phyloP scores from a whole-genome alignment of 345 rosid species.

The Aquilaria sinensis region DNA sequence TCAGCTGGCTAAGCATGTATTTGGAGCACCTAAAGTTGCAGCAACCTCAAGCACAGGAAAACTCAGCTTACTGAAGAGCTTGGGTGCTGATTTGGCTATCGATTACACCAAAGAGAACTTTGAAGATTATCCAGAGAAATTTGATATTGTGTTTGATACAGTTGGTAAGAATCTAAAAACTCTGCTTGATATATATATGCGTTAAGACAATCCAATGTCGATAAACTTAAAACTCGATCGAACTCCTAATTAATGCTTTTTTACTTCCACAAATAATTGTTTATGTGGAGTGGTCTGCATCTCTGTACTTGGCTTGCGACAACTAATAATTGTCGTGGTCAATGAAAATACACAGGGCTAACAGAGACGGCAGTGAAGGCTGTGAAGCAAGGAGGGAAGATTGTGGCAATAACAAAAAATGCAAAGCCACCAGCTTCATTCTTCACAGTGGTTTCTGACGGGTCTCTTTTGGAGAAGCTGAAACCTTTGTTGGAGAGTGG shows the following conservation, averaged over 20 bases:
- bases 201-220: no score
- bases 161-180: slow-evolving; percentile 42
- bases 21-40: slow-evolving; percentile 78
- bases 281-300: no score
- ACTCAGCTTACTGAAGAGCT: slow-evolving; percentile 56
- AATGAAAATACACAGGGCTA: slow-evolving; percentile 43
- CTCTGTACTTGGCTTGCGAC: no score
- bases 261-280: no score
- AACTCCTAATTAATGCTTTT: no score
- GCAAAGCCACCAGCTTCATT: slow-evolving; percentile 78
- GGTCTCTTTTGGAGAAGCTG: slow-evolving; percentile 60
- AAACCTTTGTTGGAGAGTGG: slow-evolving; percentile 77
- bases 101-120: slow-evolving; percentile 85
- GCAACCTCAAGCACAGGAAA: slow-evolving; percentile 85
- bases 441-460: slow-evolving; percentile 74
- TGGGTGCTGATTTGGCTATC: slow-evolving; percentile 85
- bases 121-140: slow-evolving; percentile 79
- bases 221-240: no score
- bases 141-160: slow-evolving; percentile 77
- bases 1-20: slow-evolving; percentile 87
- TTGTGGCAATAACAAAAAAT: slow-evolving; percentile 78
- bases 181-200: no score
- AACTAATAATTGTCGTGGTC: no score
- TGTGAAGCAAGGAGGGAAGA: slow-evolving; percentile 78
- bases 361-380: slow-evolving; percentile 82